A percentile compares a stretch with the other conserved stretches of the same genome.
Evolutionary conservation across 2,329 filamentous ascomycete genomes (phyloP).

Genomic region (Hortaea sp.): DNA sequence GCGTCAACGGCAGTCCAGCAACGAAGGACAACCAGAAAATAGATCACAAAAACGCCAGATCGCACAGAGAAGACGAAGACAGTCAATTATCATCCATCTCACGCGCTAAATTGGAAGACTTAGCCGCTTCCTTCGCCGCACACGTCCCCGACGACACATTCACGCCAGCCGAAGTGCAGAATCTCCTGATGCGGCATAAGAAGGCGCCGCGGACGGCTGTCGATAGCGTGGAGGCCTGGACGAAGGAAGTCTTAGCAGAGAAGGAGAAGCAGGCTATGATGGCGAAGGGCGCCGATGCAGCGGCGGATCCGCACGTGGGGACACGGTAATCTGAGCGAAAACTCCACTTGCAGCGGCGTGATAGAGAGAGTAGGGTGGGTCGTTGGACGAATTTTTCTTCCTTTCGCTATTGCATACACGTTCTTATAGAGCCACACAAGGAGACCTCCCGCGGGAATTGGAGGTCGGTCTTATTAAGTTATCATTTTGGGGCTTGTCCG

Average conservation of each 20-base stretch:
- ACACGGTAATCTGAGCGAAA: neutral
- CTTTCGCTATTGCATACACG: too few relatives aligned
- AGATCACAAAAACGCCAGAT: constrained; percentile 3
- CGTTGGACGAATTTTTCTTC: too few relatives aligned
- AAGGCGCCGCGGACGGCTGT: constrained; percentile 38
- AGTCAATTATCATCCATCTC: constrained; percentile 6
- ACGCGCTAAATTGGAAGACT: constrained; percentile 24
- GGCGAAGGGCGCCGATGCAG: constrained; percentile 1
- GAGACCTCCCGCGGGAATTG: too few relatives aligned
- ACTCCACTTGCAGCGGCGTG: too few relatives aligned
- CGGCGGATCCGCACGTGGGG: neutral
- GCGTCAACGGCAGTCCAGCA: neutral
- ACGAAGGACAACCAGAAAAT: neutral
- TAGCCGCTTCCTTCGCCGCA: constrained; percentile 37
- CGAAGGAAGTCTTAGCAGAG: constrained; percentile 21
- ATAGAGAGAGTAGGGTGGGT: too few relatives aligned
- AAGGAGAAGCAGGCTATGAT: constrained; percentile 12
- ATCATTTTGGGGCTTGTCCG: too few relatives aligned
- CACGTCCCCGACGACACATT: constrained; percentile 38
- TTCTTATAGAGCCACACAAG: too few relatives aligned
- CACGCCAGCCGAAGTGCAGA: constrained; percentile 45
- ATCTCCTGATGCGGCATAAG: constrained; percentile 42
- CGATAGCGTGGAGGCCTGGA: constrained; percentile 34
- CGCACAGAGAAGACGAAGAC: constrained; percentile 1
- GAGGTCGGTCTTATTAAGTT: too few relatives aligned